Conservation (phyloP, 768 basidiomycete genomes). For the Udeniomyces megalosporus region DNA sequence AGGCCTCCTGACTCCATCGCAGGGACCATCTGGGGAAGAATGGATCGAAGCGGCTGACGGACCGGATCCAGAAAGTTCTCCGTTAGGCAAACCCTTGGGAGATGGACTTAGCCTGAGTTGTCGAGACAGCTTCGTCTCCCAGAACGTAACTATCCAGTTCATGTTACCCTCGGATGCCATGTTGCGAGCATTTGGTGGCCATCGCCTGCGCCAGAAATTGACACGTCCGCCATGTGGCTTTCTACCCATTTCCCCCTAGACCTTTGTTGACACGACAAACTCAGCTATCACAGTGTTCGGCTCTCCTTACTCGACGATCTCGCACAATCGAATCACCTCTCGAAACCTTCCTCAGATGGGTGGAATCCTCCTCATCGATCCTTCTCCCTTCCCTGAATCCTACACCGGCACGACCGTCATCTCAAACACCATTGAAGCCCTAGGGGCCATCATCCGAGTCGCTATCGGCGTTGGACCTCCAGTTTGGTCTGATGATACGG, state of each 20-base stretch:
- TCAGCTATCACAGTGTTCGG: slow-evolving; percentile 32
- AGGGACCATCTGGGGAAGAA: slow-evolving; percentile 31
- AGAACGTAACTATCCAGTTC: slow-evolving; percentile 18
- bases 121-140: slow-evolving; percentile 27
- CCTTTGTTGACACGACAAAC: slow-evolving; percentile 33
- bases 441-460: slow-evolving; percentile 29
- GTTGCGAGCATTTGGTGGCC: background rate
- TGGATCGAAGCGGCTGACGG: slow-evolving; percentile 28
- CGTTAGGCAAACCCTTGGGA: slow-evolving; percentile 30
- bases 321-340: slow-evolving; percentile 30
- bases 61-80: slow-evolving; percentile 28
- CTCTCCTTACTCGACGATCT: slow-evolving; percentile 31
- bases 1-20: background rate
- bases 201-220: background rate
- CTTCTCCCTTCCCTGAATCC: slow-evolving; percentile 31
- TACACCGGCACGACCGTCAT: slow-evolving; percentile 29
- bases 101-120: slow-evolving; percentile 34
- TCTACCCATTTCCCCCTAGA: slow-evolving; percentile 14
- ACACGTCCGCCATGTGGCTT: background rate
- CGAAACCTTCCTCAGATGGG: slow-evolving; percentile 29
- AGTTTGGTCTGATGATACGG: slow-evolving; percentile 32
- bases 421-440: slow-evolving; percentile 31
- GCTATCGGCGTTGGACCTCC: slow-evolving; percentile 33
- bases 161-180: background rate
- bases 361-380: slow-evolving; percentile 33